These are phyloP conservation scores for Myriangium duriaei DNA, from an alignment of 2,329 filamentous ascomycete genomes.

Conservation along the genomic window DNA sequence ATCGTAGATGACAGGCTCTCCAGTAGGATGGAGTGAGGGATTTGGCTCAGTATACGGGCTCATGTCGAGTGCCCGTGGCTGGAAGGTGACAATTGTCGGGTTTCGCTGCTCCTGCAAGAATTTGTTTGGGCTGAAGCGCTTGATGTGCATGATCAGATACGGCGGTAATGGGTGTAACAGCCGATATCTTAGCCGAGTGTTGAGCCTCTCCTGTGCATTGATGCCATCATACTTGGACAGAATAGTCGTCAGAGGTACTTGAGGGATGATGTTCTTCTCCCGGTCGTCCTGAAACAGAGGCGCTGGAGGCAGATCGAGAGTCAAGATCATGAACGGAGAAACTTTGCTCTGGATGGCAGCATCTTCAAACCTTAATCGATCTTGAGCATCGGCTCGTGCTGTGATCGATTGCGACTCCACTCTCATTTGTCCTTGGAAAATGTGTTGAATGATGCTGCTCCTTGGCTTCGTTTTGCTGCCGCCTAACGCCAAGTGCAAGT, in stretches of 20 bases:
- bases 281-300: conserved; percentile 93
- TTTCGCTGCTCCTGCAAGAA: conserved; percentile 85
- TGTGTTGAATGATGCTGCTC: conserved; percentile 75
- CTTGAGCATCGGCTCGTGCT: conserved; percentile 73
- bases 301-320: conserved; percentile 79
- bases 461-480: conserved; percentile 78
- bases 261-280: conserved; percentile 91
- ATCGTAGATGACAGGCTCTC: conserved; percentile 87
- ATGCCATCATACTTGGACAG: conserved; percentile 88
- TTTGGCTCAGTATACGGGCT: conserved; percentile 85
- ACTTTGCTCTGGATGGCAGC: conserved; percentile 68
- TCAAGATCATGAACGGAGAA: conserved; percentile 79
- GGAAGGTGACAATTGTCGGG: conserved; percentile 95
- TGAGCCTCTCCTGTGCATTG: conserved; percentile 74
- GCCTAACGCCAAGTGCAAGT: conserved; percentile 80
- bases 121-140: conserved; percentile 93
- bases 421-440: conserved; percentile 86
- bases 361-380: conserved; percentile 86
- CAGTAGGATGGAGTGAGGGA: conserved; percentile 52
- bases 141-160: conserved; percentile 87
- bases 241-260: conserved; percentile 70
- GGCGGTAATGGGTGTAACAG: conserved; percentile 83
- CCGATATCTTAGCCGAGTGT: conserved; percentile 78
- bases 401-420: conserved; percentile 92
- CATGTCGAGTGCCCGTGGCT: conserved; percentile 73